Evolutionary conservation across 192 early-diverging fungal genomes (phyloP), one percentile per base, ranked within the genome.

Genomic region (Coemansia sp.): DNA sequence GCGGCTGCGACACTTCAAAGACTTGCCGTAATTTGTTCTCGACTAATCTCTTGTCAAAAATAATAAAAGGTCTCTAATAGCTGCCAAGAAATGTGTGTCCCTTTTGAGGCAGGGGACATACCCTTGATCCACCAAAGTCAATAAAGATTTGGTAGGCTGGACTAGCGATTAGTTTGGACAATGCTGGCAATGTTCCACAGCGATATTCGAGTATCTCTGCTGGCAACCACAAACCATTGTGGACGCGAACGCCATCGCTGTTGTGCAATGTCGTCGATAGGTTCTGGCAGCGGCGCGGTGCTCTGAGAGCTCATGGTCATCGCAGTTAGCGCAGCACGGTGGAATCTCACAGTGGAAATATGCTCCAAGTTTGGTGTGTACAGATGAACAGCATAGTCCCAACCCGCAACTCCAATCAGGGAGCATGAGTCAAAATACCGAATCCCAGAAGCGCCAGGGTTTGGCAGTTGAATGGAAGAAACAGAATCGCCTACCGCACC

Each of bases 141-240:
- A 44, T 9, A 44, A 0, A 16, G 38, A 44, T 16, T 44, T 44
- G 9, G 12, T 44, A 16, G 8, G 28, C 38, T 44, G 38, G 38
- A 3, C 14, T 44, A 16, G 38, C 16, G 12, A 14, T 10, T 16
- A 14, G 38, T 9, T 3, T 16, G 38, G 16, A 44, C 38, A 44
- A 59, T 51, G 50, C 12, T 8, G 28, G 24, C 34, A 44, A 61
- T 31, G 27, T 65, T 51, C 78, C 78, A 81, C 38, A 81, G 58
- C 19, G 78, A 81, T 24, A 81, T 74, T 24, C 78, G 56, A 7
- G 54, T 23, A 53, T 81, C 78, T 10, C 73, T 53, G 63, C 78
- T 81, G 18, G 68, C 78, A 55, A 65, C 68, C 2, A 59, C 78
- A 23, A 81, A 51, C 78, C 78, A 81, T 23, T 57, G 78, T 23